A percentile compares a stretch with the other conserved stretches of the same genome.
phyloP scores from a whole-genome alignment of 495 filamentous ascomycete species.

The Clavariopsis aquatica region DNA sequence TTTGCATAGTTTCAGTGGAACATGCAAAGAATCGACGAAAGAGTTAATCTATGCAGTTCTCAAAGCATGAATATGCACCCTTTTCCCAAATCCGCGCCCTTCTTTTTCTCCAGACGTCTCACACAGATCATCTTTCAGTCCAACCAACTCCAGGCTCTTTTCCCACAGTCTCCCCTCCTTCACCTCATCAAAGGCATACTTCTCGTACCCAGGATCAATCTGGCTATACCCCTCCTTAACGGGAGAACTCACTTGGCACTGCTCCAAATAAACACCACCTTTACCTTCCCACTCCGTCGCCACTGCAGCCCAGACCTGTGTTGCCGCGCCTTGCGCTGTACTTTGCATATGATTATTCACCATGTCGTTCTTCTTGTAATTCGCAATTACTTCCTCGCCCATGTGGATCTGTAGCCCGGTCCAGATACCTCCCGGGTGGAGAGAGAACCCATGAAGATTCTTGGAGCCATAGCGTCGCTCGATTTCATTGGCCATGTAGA shows the following conservation, averaged over 20 bases:
- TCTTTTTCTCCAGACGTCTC: no score
- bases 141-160: slow-evolving; percentile 28
- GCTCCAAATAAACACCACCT: slow-evolving; percentile 48
- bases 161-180: slow-evolving; percentile 37
- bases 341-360: slow-evolving; percentile 28
- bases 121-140: slow-evolving; percentile 14
- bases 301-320: slow-evolving; percentile 48
- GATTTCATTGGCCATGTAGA: slow-evolving; percentile 38
- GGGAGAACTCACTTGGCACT: slow-evolving; percentile 41
- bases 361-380: slow-evolving; percentile 11
- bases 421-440: slow-evolving; percentile 37
- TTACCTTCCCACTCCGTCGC: slow-evolving; percentile 46
- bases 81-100: no score
- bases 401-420: slow-evolving; percentile 35
- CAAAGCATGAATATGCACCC: no score
- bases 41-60: no score
- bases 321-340: slow-evolving; percentile 45
- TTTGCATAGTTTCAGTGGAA: no score
- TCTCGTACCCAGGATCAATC: slow-evolving; percentile 24
- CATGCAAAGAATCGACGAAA: no score
- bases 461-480: slow-evolving; percentile 30
- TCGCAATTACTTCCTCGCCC: slow-evolving; percentile 29
- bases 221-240: slow-evolving; percentile 17
- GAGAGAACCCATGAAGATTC: slow-evolving; percentile 27
- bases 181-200: slow-evolving; percentile 29